Conservation (phyloP, 1,284 basidiomycete genomes). For the Sphagnurus paluster region DNA sequence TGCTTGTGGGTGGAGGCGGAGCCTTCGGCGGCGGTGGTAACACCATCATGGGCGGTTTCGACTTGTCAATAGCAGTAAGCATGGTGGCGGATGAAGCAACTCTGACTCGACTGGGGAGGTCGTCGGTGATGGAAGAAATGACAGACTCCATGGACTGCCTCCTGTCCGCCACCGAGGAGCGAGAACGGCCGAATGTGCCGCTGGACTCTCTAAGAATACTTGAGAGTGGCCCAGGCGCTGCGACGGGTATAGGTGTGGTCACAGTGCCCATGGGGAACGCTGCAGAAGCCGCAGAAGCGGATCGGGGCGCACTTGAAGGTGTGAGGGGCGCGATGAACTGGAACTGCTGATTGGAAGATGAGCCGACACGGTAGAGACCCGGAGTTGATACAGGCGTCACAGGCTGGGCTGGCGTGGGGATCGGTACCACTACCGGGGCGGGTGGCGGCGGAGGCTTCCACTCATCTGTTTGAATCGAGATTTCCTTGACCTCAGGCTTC, state of each 20-base stretch:
- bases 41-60: constrained; percentile 81
- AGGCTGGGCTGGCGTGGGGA: constrained; percentile 27
- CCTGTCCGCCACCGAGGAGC: constrained; percentile 43
- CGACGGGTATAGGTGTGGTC: constrained; percentile 22
- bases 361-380: constrained; percentile 58
- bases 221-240: constrained; percentile 39
- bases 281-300: constrained; percentile 18
- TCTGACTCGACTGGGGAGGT: constrained; percentile 45
- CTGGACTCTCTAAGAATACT: constrained; percentile 39
- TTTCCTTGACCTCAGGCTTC: constrained; percentile 68
- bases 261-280: constrained; percentile 22
- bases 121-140: constrained; percentile 47
- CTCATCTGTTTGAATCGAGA: constrained; percentile 76
- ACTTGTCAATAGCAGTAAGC: constrained; percentile 63
- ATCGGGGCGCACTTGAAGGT: constrained; percentile 26
- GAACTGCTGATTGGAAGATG: constrained; percentile 62
- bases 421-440: constrained; percentile 26
- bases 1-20: constrained; percentile 73
- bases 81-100: constrained; percentile 45
- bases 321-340: constrained; percentile 66
- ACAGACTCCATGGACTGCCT: constrained; percentile 62
- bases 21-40: constrained; percentile 81
- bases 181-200: constrained; percentile 29
- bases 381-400: constrained; percentile 30
- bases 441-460: constrained; percentile 50